Conservation (phyloP, 331 rosid genomes). For the Pyrus hybrid region DNA sequence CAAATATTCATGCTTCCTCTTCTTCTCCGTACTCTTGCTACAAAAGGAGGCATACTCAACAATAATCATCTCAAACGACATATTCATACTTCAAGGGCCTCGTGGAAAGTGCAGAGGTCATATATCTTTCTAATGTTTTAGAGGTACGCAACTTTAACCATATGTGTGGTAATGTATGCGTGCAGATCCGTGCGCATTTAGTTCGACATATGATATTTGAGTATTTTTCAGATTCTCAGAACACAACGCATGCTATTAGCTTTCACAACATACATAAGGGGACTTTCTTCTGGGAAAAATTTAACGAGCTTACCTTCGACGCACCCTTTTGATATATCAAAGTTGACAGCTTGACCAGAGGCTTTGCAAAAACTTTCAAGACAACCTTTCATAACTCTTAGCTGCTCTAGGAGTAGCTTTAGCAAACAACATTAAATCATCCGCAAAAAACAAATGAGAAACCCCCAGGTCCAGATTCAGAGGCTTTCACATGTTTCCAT, state of each 20-base stretch:
- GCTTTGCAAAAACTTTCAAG: no score
- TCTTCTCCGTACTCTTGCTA: conserved; percentile 68
- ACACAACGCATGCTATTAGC: not conserved
- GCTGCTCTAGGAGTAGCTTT: no score
- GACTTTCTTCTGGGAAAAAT: not conserved
- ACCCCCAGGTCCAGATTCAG: no score
- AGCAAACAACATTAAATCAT: no score
- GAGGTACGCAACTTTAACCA: not conserved
- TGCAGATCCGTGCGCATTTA: not conserved
- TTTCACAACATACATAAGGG: not conserved
- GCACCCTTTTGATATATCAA: no score
- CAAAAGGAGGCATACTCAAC: conserved; percentile 5
- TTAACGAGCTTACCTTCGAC: conserved; percentile 50
- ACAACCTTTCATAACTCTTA: no score
- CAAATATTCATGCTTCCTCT: conserved; percentile 55
- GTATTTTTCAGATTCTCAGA: not conserved
- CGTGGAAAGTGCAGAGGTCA: not conserved
- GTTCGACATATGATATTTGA: not conserved
- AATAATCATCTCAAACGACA: not conserved
- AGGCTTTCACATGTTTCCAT: no score
- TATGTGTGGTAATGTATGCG: not conserved
- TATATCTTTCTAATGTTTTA: not conserved
- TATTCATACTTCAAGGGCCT: not conserved
- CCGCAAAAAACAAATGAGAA: no score
- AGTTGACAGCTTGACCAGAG: no score